phyloP scores from a whole-genome alignment of 768 basidiomycete species.

The Clitopilus hobsonii region DNA sequence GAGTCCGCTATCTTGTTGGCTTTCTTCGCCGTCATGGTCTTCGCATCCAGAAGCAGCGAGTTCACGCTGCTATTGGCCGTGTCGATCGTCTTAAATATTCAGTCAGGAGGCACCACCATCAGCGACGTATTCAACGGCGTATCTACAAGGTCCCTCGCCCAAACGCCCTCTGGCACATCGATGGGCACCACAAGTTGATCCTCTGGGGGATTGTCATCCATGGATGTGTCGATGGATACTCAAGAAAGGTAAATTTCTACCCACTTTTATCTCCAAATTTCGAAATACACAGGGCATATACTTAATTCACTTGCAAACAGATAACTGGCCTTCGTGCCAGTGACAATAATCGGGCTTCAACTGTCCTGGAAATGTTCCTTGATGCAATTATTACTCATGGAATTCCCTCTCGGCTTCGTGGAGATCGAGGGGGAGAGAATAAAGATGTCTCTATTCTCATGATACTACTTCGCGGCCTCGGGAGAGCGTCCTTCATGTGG shows the following conservation, averaged over 20 bases:
- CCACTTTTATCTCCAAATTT: background rate
- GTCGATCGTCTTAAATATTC: constrained; percentile 21
- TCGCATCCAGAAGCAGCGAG: constrained; percentile 17
- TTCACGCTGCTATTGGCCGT: constrained; percentile 15
- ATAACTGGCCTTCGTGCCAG: constrained; percentile 19
- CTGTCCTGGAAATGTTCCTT: constrained; percentile 21
- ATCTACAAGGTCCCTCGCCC: constrained; percentile 17
- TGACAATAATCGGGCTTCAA: constrained; percentile 22
- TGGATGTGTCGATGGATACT: constrained; percentile 19
- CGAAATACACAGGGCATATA: background rate
- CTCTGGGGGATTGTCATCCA: constrained; percentile 23
- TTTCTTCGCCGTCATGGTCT: constrained; percentile 20
- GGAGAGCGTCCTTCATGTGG: constrained; percentile 28
- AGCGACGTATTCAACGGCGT: constrained; percentile 10
- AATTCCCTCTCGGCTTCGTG: constrained; percentile 24
- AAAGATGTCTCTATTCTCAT: constrained; percentile 24
- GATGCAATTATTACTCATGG: constrained; percentile 16
- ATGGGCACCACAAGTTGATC: constrained; percentile 31
- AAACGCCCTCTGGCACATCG: constrained; percentile 26
- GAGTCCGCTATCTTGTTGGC: constrained; percentile 22
- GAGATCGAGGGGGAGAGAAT: constrained; percentile 33
- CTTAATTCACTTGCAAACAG: background rate
- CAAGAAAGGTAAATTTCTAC: constrained; percentile 13
- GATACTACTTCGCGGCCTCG: constrained; percentile 24
- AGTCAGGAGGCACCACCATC: constrained; percentile 7